phyloP scores from a whole-genome alignment of 345 rosid genomes.

The Moricandia arvensis region DNA sequence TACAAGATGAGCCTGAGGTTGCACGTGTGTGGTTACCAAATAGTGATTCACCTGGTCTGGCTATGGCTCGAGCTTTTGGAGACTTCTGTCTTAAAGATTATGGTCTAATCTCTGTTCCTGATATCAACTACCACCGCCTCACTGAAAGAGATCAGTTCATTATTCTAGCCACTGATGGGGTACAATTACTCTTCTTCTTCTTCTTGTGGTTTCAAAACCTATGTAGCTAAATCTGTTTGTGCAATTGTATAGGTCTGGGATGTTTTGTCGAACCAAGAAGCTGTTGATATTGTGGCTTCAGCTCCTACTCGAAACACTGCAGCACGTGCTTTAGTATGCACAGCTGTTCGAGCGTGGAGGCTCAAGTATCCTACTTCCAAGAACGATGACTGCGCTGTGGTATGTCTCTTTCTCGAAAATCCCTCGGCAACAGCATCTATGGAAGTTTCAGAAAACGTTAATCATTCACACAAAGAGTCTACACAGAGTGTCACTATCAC shows the following conservation, averaged over 20 bases:
- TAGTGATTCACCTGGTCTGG: constrained; percentile 89
- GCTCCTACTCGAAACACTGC: constrained; percentile 82
- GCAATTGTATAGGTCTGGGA: constrained; percentile 66
- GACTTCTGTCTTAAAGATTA: constrained; percentile 96
- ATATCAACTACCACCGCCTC: constrained; percentile 64
- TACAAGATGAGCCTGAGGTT: constrained; percentile 97
- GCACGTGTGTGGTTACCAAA: constrained; percentile 95
- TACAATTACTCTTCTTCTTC: constrained; percentile 36
- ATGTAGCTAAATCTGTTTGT: constrained; percentile 16
- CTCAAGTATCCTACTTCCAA: constrained; percentile 95
- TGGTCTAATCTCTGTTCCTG: constrained; percentile 88
- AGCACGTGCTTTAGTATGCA: constrained; percentile 84
- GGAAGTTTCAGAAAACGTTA: constrained; percentile 23
- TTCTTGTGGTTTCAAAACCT: neutral
- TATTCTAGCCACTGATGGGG: constrained; percentile 95
- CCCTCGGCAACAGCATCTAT: constrained; percentile 24
- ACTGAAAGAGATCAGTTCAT: constrained; percentile 73
- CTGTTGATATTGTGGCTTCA: constrained; percentile 75
- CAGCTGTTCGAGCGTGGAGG: constrained; percentile 92
- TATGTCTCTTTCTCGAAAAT: constrained; percentile 81
- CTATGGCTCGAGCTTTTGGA: constrained; percentile 99
- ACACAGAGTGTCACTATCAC: constrained; percentile 55
- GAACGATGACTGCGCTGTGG: constrained; percentile 91
- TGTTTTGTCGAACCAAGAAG: constrained; percentile 90
- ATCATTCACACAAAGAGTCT: constrained; percentile 28